phyloP scores from a whole-genome alignment of 2,329 filamentous ascomycete genomes.

The Xylariaceae sp. region DNA sequence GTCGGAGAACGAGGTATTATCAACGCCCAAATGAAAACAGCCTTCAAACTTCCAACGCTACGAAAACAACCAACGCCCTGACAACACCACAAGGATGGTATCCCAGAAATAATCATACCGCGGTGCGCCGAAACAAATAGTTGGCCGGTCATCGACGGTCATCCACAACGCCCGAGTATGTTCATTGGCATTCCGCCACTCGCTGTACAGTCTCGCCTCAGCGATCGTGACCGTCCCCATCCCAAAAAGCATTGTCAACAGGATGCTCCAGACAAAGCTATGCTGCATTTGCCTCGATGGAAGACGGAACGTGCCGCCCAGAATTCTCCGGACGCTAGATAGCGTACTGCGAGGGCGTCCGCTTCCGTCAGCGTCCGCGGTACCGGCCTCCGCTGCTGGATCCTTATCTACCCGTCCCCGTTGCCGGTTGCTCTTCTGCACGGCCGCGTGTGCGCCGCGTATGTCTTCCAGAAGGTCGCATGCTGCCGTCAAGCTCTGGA shows the following conservation, averaged over 20 bases:
- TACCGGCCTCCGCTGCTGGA: too few relatives aligned
- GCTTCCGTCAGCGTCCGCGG: too few relatives aligned
- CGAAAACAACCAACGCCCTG: background rate
- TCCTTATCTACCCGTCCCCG: too few relatives aligned
- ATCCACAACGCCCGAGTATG: constrained; percentile 19
- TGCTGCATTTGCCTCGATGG: background rate
- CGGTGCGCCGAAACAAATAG: constrained; percentile 17
- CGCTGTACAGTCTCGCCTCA: constrained; percentile 16
- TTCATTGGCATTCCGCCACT: constrained; percentile 20
- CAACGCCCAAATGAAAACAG: background rate
- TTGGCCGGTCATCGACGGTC: background rate
- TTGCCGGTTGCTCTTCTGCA: background rate
- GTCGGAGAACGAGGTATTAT: too few relatives aligned
- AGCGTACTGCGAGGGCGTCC: too few relatives aligned
- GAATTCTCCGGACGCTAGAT: too few relatives aligned
- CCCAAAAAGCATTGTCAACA: constrained; percentile 1
- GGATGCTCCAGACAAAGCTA: background rate
- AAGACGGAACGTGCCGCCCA: background rate
- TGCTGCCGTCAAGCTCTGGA: background rate
- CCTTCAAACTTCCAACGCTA: background rate
- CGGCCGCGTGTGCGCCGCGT: background rate
- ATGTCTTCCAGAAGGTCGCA: constrained; percentile 7
- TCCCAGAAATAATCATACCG: constrained; percentile 21
- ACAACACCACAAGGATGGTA: background rate
- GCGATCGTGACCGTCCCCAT: constrained; percentile 18